Conservation (phyloP, 352 stramenopile species). For the Pythium dissimile region DNA sequence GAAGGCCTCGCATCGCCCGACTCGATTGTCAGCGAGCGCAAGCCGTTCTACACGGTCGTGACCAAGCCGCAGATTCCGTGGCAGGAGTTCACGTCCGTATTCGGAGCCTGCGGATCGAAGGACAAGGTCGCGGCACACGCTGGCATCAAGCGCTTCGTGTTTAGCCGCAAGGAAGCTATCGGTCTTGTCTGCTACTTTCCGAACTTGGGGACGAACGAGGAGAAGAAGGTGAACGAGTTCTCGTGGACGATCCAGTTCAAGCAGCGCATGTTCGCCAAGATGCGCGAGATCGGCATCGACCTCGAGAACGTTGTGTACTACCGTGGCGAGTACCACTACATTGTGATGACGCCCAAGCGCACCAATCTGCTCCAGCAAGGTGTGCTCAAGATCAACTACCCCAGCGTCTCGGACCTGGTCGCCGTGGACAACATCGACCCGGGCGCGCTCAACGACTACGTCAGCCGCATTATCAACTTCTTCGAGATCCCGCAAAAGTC, state of each 20-base stretch:
- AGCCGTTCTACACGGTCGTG: constrained; percentile 65
- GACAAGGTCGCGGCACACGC: constrained; percentile 61
- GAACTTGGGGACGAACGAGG: constrained; percentile 63
- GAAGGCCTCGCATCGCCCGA: constrained; percentile 51
- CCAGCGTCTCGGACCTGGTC: constrained; percentile 57
- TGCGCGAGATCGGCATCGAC: constrained; percentile 67
- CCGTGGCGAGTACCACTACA: constrained; percentile 82
- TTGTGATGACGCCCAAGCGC: constrained; percentile 81
- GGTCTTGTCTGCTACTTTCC: constrained; percentile 82
- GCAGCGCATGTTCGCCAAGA: constrained; percentile 77
- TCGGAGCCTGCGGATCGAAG: constrained; percentile 65
- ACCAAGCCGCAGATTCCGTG: constrained; percentile 77
- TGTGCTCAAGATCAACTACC: constrained; percentile 67
- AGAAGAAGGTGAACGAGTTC: constrained; percentile 78
- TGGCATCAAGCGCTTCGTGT: constrained; percentile 75
- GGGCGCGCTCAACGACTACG: constrained; percentile 51
- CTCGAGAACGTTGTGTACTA: constrained; percentile 88
- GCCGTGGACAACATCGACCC: constrained; percentile 68
- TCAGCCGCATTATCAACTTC: constrained; percentile 66
- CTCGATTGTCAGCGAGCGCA: constrained; percentile 46
- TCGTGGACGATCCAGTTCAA: constrained; percentile 88
- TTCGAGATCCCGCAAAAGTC: constrained; percentile 68
- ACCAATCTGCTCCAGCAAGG: constrained; percentile 74
- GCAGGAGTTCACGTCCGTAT: constrained; percentile 71
- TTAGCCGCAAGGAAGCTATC: constrained; percentile 77